Conservation (phyloP, 495 filamentous ascomycete species). For the Penicillium manginii region DNA sequence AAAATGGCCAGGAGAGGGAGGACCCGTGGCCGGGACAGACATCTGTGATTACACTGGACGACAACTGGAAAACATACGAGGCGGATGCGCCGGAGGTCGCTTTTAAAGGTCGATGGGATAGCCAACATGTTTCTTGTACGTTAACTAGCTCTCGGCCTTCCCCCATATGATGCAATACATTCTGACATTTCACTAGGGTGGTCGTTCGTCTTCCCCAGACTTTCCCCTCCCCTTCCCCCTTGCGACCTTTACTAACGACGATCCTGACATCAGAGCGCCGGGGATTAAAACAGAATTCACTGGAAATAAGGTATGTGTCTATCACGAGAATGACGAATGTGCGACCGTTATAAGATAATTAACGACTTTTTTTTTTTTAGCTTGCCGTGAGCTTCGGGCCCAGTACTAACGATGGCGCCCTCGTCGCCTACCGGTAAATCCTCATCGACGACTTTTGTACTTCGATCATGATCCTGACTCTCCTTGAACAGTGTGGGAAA, state of each 20-base stretch:
- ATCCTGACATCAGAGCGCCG: constrained; percentile 45
- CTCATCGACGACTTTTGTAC: neutral
- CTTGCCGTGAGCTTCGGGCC: constrained; percentile 64
- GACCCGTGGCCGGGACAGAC: constrained; percentile 42
- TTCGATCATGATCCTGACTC: neutral
- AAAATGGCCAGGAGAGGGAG: constrained; percentile 62
- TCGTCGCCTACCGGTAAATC: constrained; percentile 58
- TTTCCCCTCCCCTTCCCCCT: neutral
- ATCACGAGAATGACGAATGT: neutral
- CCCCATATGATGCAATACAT: constrained; percentile 3
- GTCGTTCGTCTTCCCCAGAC: constrained; percentile 36
- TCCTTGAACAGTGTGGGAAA: constrained; percentile 52
- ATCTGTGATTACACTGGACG: constrained; percentile 27
- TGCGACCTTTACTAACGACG: constrained; percentile 1
- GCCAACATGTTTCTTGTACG: constrained; percentile 67
- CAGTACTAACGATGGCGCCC: constrained; percentile 55
- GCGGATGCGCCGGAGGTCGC: constrained; percentile 63
- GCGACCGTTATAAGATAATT: constrained; percentile 8
- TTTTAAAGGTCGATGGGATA: constrained; percentile 74
- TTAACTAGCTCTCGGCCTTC: constrained; percentile 21
- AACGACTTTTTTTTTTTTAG: constrained; percentile 21
- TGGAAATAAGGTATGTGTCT: constrained; percentile 52
- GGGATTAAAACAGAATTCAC: constrained; percentile 69
- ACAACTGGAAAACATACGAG: constrained; percentile 54
- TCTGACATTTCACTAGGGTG: constrained; percentile 37